Evolutionary conservation across 2,329 filamentous ascomycete genomes (phyloP), one percentile per base, ranked within the genome.

Genomic region (Didymella exigua): DNA sequence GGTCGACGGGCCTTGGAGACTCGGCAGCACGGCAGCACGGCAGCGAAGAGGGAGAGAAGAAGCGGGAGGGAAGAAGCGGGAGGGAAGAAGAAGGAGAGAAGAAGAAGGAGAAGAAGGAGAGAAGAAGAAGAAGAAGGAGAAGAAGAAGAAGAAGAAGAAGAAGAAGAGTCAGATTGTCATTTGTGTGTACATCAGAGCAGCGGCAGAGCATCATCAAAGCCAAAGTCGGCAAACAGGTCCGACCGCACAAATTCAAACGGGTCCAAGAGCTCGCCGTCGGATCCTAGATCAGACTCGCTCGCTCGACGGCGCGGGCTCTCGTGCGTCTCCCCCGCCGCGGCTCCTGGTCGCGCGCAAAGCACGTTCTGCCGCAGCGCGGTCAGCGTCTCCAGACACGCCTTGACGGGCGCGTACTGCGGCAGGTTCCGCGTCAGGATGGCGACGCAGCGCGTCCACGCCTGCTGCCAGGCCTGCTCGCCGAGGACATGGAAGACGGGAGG

Each of bases 331-430:
- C 2, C 14, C 4, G 21, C 13, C 3, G 14, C 40, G 11, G 2
- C 21, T 24, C n/a, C 34, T 37, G 27, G 13, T 19, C 43, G 27
- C 13, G 49, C 18, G 8, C 44, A 30, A 7, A 53, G n/a, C 16
- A 56, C 26, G 14, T 56, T 51, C 7, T 26, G 31, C 8, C 38
- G 43, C 2, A 56, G 49, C 4, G 44, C 49, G 14, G 23, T 46
- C 10, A 56, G 26, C 2, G 48, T 53, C 18, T 31, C 38, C 21
- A 56, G 31, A 41, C 54, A 56, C 13, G 43, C 24, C 24, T 48
- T 56, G 49, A 56, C 54, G 29, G 49, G 36, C 13, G 23, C 18
- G 16, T 40, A 44, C 18, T 49, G 54, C 1, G 54, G 54, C 6
- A 56, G 27, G 23, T 42, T 44, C 30, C 34, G 27, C 2, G 44